Percentiles rank a stretch among this genome's conserved stretches.
These are phyloP conservation scores for Chiua sp. DNA, from an alignment of 1,284 basidiomycete species.

Conservation along the genomic window DNA sequence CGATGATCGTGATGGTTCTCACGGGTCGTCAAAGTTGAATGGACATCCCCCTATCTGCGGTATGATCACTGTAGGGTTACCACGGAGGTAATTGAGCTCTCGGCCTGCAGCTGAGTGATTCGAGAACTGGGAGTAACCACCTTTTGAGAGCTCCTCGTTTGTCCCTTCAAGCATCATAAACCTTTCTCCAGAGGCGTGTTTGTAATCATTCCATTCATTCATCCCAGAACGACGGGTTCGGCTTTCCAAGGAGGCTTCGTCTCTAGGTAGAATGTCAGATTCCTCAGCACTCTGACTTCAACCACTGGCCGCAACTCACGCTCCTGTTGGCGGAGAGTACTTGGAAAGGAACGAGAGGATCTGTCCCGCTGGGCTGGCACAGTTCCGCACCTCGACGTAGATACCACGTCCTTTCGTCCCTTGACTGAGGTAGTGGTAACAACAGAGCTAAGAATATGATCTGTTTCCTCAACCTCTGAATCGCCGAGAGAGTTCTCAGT, in stretches of 20 bases:
- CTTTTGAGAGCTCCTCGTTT: conserved; percentile 6
- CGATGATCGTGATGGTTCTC: background rate
- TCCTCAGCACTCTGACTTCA: background rate
- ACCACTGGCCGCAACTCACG: too few relatives aligned
- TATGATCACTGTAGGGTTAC: background rate
- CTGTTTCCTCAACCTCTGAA: too few relatives aligned
- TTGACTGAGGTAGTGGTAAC: too few relatives aligned
- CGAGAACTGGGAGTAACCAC: background rate
- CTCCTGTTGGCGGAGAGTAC: background rate
- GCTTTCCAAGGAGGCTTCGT: background rate
- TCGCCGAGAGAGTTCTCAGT: too few relatives aligned
- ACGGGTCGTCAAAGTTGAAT: background rate
- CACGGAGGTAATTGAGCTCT: background rate
- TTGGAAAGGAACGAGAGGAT: background rate
- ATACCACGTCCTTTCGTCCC: too few relatives aligned
- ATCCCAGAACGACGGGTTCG: background rate
- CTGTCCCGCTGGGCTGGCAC: background rate
- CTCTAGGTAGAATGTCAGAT: background rate
- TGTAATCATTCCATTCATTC: background rate
- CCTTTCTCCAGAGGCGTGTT: background rate
- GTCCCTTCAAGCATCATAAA: background rate
- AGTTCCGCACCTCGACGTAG: too few relatives aligned
- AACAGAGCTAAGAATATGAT: too few relatives aligned
- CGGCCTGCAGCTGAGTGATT: conserved; percentile 7
- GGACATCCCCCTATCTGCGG: background rate